A percentile compares a stretch with the other conserved stretches of the same genome.
Evolutionary conservation across 2,329 filamentous ascomycete genomes (phyloP).

Genomic region (Fusarium staphyleae): DNA sequence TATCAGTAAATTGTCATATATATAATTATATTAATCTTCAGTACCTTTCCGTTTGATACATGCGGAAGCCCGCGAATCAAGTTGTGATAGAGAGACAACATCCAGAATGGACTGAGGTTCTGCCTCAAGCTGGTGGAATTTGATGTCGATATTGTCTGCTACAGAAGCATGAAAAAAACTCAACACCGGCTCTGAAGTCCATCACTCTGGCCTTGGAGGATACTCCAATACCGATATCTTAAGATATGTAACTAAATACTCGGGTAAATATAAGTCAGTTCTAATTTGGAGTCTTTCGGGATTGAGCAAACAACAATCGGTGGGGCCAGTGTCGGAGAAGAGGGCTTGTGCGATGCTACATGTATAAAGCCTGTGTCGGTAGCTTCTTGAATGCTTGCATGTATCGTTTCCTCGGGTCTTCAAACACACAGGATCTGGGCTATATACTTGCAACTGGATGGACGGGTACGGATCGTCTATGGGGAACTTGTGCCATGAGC

Average conservation of each 20-base stretch:
- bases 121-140: neutral
- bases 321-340: slow-evolving; percentile 2
- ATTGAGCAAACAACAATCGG: slow-evolving; percentile 14
- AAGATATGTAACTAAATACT: no score
- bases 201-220: no score
- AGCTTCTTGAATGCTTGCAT: slow-evolving; percentile 26
- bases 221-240: no score
- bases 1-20: neutral
- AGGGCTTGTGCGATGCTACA: slow-evolving; percentile 28
- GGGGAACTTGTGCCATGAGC: neutral
- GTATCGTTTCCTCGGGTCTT: slow-evolving; percentile 24
- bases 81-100: slow-evolving; percentile 8
- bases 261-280: no score
- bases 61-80: slow-evolving; percentile 22
- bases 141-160: neutral
- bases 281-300: no score
- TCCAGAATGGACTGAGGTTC: slow-evolving; percentile 1
- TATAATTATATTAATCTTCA: neutral
- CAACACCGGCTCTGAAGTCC: no score
- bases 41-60: slow-evolving; percentile 10
- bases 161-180: neutral
- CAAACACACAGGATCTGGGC: slow-evolving; percentile 18
- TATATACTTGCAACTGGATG: slow-evolving; percentile 13
- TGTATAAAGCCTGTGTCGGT: slow-evolving; percentile 22
- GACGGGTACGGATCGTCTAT: neutral